Conservation (phyloP, 768 basidiomycete species). For the Amanita rimosa region DNA sequence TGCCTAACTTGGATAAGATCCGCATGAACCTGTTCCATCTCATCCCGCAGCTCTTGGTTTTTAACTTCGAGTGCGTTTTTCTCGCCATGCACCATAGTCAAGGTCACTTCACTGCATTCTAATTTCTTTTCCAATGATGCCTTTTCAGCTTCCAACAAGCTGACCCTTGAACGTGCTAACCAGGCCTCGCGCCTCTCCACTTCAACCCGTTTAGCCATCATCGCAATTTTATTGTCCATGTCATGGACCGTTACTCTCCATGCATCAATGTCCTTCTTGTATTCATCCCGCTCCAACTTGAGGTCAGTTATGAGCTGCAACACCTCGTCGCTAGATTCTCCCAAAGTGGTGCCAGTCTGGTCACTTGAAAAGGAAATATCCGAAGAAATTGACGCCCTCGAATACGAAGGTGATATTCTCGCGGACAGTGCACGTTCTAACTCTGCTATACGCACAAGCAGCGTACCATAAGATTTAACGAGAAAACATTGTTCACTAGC, state of each 20-base stretch:
- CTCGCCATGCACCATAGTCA: conserved; percentile 18
- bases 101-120: conserved; percentile 22
- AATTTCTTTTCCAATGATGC: conserved; percentile 39
- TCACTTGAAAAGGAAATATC: conserved; percentile 21
- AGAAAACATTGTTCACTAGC: conserved; percentile 77
- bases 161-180: conserved; percentile 67
- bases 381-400: conserved; percentile 39
- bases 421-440: conserved; percentile 58
- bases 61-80: conserved; percentile 14
- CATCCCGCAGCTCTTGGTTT: conserved; percentile 19
- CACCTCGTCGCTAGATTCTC: conserved; percentile 69
- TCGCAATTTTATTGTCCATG: conserved; percentile 57
- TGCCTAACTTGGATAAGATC: conserved; percentile 29
- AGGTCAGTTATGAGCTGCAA: conserved; percentile 63
- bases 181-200: conserved; percentile 75
- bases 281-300: conserved; percentile 81
- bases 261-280: conserved; percentile 80
- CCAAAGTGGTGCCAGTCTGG: conserved; percentile 21
- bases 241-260: conserved; percentile 74
- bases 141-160: conserved; percentile 60
- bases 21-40: conserved; percentile 24
- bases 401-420: conserved; percentile 23
- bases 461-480: conserved; percentile 73
- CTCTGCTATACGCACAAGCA: conserved; percentile 73
- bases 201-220: conserved; percentile 61